These are phyloP conservation scores for Ophiostoma sp. DNA, from an alignment of 2,329 filamentous ascomycete species.

Conservation along the genomic window DNA sequence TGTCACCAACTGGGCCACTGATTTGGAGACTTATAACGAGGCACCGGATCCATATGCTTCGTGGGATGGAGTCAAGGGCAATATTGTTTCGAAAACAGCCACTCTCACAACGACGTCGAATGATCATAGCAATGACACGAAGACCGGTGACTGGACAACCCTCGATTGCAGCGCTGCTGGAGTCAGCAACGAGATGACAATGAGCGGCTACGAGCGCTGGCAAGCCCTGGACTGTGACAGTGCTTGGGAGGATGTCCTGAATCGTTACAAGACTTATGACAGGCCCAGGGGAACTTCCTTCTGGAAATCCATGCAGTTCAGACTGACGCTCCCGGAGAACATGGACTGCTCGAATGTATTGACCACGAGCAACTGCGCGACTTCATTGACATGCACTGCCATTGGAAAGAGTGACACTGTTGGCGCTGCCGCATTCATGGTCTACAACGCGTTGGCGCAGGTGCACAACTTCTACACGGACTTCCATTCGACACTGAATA, in stretches of 20 bases:
- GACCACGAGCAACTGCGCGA: neutral
- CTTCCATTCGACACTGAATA: neutral
- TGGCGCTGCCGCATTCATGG: neutral
- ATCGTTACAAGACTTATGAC: neutral
- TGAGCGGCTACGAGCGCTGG: neutral
- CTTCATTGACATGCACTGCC: neutral
- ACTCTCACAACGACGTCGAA: no score
- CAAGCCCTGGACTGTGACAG: neutral
- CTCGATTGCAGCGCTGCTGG: neutral
- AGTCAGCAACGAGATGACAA: neutral
- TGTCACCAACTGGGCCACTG: no score
- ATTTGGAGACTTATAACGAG: neutral
- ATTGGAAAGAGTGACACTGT: neutral
- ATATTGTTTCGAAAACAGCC: no score
- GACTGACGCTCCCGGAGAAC: neutral
- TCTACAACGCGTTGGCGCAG: neutral
- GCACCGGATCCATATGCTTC: neutral
- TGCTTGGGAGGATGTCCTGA: neutral
- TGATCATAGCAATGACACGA: neutral
- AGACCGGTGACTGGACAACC: neutral
- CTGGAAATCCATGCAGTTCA: no score
- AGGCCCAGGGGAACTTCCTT: neutral
- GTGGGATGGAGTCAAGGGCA: neutral
- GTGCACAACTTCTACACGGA: neutral
- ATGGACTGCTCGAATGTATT: neutral